phyloP scores from a whole-genome alignment of 2,329 filamentous ascomycete species.

The Exophiala sideris region DNA sequence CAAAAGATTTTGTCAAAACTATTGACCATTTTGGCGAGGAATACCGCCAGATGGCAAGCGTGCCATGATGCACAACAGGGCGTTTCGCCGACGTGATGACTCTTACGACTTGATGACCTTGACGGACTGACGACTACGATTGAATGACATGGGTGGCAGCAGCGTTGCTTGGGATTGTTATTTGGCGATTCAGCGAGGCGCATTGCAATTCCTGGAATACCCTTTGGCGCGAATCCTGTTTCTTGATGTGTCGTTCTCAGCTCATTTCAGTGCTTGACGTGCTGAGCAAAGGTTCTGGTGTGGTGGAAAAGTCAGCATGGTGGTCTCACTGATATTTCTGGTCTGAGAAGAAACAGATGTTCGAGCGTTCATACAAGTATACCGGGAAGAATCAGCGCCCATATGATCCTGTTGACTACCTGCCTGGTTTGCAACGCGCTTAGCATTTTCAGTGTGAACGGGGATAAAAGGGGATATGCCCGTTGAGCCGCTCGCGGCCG shows the following conservation, averaged over 20 bases:
- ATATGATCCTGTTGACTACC: no score
- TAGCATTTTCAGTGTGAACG: no score
- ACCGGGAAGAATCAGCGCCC: no score
- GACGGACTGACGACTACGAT: slow-evolving; percentile 16
- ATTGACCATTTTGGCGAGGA: slow-evolving; percentile 33
- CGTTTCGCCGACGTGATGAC: no score
- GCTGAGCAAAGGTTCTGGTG: not conserved
- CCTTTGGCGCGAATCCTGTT: slow-evolving; percentile 7
- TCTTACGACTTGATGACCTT: slow-evolving; percentile 16
- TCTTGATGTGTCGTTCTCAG: slow-evolving; percentile 17
- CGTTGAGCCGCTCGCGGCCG: no score
- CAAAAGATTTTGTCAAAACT: slow-evolving; percentile 36
- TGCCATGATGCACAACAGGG: slow-evolving; percentile 7
- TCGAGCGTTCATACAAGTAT: no score
- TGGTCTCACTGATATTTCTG: no score
- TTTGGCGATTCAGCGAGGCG: not conserved
- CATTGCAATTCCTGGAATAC: slow-evolving; percentile 8
- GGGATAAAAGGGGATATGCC: no score
- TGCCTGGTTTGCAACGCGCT: no score
- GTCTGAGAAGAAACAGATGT: no score
- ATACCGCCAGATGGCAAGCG: slow-evolving; percentile 10
- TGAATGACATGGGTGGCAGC: slow-evolving; percentile 4
- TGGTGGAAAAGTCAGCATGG: not conserved
- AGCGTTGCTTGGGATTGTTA: not conserved
- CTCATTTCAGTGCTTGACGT: not conserved